Percentiles rank a stretch among this genome's conserved stretches.
These are phyloP conservation scores for Metschnikowia amazonensis DNA, from an alignment of 805 yeast genomes.

Conservation along the genomic window DNA sequence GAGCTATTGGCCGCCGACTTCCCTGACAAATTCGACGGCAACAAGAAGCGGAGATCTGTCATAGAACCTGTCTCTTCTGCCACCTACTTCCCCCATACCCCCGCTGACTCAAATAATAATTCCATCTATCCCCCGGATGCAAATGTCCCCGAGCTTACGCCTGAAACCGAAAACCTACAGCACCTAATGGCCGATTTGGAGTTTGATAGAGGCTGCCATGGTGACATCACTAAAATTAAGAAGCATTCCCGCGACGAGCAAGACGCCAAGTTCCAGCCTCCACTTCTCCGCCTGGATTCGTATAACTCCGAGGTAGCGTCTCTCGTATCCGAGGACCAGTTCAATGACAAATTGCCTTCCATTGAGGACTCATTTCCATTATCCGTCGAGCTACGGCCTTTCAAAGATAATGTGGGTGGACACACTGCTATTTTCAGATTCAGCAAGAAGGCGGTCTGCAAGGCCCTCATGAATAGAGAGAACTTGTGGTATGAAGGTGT, in stretches of 20 bases:
- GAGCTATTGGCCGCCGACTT: conserved; percentile 6
- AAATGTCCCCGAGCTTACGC: conserved; percentile 2
- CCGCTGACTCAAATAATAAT: conserved; percentile 17
- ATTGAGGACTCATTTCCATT: conserved; percentile 44
- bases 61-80: conserved; percentile 67
- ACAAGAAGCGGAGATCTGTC: conserved; percentile 7
- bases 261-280: conserved; percentile 2
- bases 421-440: conserved; percentile 95
- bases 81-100: conserved; percentile 65
- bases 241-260: conserved; percentile 13
- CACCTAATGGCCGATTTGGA: conserved; percentile 50
- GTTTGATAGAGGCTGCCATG: conserved; percentile 35
- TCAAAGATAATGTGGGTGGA: conserved; percentile 94
- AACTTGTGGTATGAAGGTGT: conserved; percentile 88
- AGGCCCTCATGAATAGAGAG: conserved; percentile 86
- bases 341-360: not conserved
- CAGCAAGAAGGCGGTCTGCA: conserved; percentile 88
- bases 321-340: not conserved
- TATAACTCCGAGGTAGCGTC: not conserved
- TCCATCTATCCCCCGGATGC: not conserved
- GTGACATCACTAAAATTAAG: conserved; percentile 28
- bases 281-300: conserved; percentile 1
- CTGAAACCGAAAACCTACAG: conserved; percentile 26
- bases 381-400: conserved; percentile 87
- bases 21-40: conserved; percentile 1